Evolutionary conservation across 495 filamentous ascomycete species (phyloP), one percentile per base, ranked within the genome.

Genomic region (Penicillium cinerascens): DNA sequence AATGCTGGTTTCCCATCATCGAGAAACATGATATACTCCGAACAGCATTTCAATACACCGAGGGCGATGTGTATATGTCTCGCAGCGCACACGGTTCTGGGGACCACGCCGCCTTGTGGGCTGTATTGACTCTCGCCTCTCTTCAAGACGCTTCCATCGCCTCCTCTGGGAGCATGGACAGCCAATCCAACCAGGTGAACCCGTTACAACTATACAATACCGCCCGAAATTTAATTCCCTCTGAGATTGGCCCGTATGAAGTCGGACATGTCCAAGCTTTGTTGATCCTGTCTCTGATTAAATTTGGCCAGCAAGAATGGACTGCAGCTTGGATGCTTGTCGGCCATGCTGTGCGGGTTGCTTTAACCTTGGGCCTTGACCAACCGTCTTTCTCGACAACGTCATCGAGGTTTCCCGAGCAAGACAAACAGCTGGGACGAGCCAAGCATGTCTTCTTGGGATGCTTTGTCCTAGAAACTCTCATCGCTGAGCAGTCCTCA

Each of bases 1-100:
- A 88, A 63, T 79, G 76, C 25, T 90, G 86, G 86, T 78, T 89
- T 29, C 87, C 87, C 6, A 86, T 90, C 42, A 69, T 84, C 18
- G 84, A 88, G 52, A 88, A 87, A 58, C 81, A 87, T 54, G 80
- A 82, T 50, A 69, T 88, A 15, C 67, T 82, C 26, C 75, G 76
- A 33, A 69, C 73, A 2, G 69, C 73, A 17, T 78, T 78, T 50
- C 69, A 68, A 35, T 59, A 76, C 60, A 69, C 72, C 39, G 71
- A 76, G 39, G 67, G 74, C 18, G 64, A 73, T 23, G 61, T 69
- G 5, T 61, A 51, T 23, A 40, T 66, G 16, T 56, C 66, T 3
- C 37, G 59, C 9, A 48, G 63, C 20, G 49, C 56, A 11, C 47
- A 73, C 1, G 72, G 69, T 2, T 79, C 76, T 40, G 80, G 79